Base-by-base conservation (phyloP, 768 basidiomycete genomes). In the Rhizopogon roseolus region DNA sequence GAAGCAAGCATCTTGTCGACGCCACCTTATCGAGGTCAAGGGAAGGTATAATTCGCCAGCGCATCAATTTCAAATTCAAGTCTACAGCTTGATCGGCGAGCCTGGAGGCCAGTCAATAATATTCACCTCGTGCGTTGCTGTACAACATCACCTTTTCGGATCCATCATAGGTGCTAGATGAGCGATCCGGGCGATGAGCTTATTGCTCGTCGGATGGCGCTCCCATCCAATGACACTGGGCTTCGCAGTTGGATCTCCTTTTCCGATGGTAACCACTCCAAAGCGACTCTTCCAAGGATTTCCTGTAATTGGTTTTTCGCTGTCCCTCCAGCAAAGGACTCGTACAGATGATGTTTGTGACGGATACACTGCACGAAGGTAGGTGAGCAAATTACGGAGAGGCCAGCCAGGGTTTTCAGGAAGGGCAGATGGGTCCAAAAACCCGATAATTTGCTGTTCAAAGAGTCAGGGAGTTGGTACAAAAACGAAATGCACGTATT, bases 131-230 rank as follows among this genome's bases (percentile, higher is more conserved):
- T 10, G 28, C 48, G 5, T n/a, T 22, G n/a, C 8, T 27, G 17
- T 27, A 36, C n/a, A 28, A 13, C 3, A 54, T 51, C 61, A 90
- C 92, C 84, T 78, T 4, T 78, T 73, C 0, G 96, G 97, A 68
- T 98, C 95, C 94, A 98, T 97, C 85, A 94, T 90, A 0, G 94
- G 89, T 8, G 89, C 94, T 16, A 99, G 69, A 71, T 98, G 94
- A 0, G 95, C 94, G 51, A 93, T 62, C 14, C 92, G 80, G 19
- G 95, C 90, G 1, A 83, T 90, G 3, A 98, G 76, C 63, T 95
- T 95, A 17, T 93, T 94, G 13, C 65, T 64, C 82, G 81, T 17
- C 75, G 79, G 67, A 53, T 93, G 95, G 76, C 91, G 92, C 73
- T 98, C 96, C 97, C 97, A 99, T 6, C 96, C 97, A 0, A 96